Conservation (phyloP, 345 rosid genomes). For the Reutealis trisperma region DNA sequence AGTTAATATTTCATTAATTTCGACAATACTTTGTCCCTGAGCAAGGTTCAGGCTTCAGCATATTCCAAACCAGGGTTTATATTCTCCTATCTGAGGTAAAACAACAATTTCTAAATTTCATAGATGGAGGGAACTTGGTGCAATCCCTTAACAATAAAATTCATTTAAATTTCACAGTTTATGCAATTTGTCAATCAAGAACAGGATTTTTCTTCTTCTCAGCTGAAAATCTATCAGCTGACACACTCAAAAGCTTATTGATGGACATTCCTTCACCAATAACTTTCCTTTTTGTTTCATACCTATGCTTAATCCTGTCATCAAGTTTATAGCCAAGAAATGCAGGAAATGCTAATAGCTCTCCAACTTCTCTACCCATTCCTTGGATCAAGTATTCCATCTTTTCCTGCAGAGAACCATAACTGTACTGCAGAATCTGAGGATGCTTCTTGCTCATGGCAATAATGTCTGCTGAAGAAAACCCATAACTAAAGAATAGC, state of each 20-base stretch:
- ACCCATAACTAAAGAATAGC: conserved; percentile 58
- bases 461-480: conserved; percentile 54
- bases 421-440: conserved; percentile 65
- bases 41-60: background rate
- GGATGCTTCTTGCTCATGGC: conserved; percentile 86
- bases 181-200: background rate
- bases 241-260: conserved; percentile 64
- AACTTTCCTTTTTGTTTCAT: conserved; percentile 54
- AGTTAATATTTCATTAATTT: too few relatives aligned
- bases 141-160: background rate
- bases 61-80: background rate
- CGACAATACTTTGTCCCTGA: background rate
- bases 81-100: background rate
- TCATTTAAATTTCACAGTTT: background rate
- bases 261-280: conserved; percentile 66
- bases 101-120: background rate
- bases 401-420: conserved; percentile 58
- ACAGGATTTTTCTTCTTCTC: conserved; percentile 23
- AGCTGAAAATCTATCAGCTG: conserved; percentile 52
- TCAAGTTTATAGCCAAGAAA: conserved; percentile 83
- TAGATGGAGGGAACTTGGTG: background rate
- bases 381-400: conserved; percentile 67
- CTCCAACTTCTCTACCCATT: conserved; percentile 78
- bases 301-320: conserved; percentile 73
- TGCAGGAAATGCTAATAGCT: conserved; percentile 73